Evolutionary conservation across 148 eudicot genomes (phyloP), one percentile per base, ranked within the genome.

Genomic region (Rhododendron mucronatum): DNA sequence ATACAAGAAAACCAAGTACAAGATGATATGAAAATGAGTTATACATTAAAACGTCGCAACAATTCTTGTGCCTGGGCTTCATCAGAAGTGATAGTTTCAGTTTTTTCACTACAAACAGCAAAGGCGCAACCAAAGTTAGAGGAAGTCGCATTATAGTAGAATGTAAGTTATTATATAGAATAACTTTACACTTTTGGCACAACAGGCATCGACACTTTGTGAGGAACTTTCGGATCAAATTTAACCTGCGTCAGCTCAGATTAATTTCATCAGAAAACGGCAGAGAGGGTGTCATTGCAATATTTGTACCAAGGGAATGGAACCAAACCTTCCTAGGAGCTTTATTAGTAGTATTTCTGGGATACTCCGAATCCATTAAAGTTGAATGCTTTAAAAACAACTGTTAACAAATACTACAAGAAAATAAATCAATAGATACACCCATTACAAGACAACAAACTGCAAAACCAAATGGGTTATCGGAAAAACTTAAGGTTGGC

Each of bases 161-260:
- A 83, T 81, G 30, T 1, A 81, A 55, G 8, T 50, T 53, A 37
- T 35, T 39, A n/a, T 7, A 45, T 0, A 76, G 65, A n/a, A 55
- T 18, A 82, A 57, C 1, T 45, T 89, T 92, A 96, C 99, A 73
- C 79, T 94, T 96, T 96, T 20, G 94, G 91, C 15, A 85, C 87
- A 53, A 88, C 89, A 20, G 86, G 87, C 87, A 90, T 91, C 44
- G 73, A 82, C 21, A 82, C 87, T 89, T 91, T 92, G 67, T 90
- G 94, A 67, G 87, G 88, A 84, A 86, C 91, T 89, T 95, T 96
- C n/a, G 99, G 99, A 83, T 86, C 87, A 87, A 94, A 95, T 75
- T 77, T 93, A 91, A 92, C 87, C 99, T 96, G 87, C 74, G 89
- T n/a, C 37, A 71, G 53, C 13, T 78, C 50, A 57, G 80, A 77